These are phyloP conservation scores for Allium cepa DNA, from an alignment of 106 monocot genomes.

Conservation along the genomic window DNA sequence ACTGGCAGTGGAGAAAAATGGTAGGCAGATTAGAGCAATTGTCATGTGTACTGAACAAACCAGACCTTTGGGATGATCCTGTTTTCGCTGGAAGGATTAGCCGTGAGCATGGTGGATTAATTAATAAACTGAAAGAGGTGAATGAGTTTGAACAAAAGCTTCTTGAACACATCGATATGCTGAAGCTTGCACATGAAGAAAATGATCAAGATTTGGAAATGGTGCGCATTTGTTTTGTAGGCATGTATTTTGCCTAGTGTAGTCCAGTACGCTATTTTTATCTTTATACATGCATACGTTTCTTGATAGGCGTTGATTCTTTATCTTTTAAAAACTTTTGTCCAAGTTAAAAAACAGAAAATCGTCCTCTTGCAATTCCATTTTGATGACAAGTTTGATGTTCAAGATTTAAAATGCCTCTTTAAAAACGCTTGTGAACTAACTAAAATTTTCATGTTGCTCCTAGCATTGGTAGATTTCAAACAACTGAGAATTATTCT, in stretches of 20 bases:
- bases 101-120: conserved; percentile 80
- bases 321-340: too few relatives aligned
- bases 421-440: too few relatives aligned
- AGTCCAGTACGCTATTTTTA: background rate
- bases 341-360: too few relatives aligned
- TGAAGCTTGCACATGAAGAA: conserved; percentile 94
- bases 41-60: conserved; percentile 49
- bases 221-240: conserved; percentile 41
- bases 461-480: too few relatives aligned
- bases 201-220: conserved; percentile 68
- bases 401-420: too few relatives aligned
- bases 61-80: conserved; percentile 90
- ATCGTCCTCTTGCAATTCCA: too few relatives aligned
- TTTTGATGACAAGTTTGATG: too few relatives aligned
- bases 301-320: too few relatives aligned
- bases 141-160: conserved; percentile 70
- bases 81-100: conserved; percentile 74
- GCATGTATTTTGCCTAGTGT: conserved; percentile 23
- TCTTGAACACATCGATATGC: conserved; percentile 88
- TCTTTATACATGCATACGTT: background rate
- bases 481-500: too few relatives aligned
- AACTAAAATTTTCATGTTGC: too few relatives aligned
- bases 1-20: conserved; percentile 79
- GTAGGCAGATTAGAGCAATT: conserved; percentile 50
- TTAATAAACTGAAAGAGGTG: conserved; percentile 83